Percentiles rank a stretch among this genome's conserved stretches.
These are phyloP conservation scores for Platismatia glauca DNA, from an alignment of 495 filamentous ascomycete genomes.

Conservation along the genomic window DNA sequence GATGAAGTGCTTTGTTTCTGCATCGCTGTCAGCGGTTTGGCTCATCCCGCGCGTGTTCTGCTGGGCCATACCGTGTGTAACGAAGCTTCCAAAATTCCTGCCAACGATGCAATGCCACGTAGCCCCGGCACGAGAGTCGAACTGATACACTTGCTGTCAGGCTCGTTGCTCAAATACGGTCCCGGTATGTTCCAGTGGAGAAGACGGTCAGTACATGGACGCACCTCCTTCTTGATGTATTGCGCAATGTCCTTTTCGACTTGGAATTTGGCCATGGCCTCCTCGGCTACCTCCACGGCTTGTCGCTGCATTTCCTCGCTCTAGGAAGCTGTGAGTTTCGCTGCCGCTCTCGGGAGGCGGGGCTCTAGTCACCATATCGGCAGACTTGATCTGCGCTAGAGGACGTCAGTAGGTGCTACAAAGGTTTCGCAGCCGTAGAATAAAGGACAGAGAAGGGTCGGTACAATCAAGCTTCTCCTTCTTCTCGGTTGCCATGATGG, in stretches of 20 bases:
- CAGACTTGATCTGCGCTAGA: conserved; percentile 88
- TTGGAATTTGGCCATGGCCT: conserved; percentile 85
- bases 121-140: conserved; percentile 82
- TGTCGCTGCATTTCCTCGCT: conserved; percentile 95
- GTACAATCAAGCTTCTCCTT: conserved; percentile 64
- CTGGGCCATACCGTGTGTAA: conserved; percentile 76
- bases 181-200: no score
- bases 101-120: conserved; percentile 99
- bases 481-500: conserved; percentile 46
- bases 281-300: conserved; percentile 84
- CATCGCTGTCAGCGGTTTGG: not conserved
- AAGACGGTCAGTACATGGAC: conserved; percentile 16
- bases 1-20: conserved; percentile 99
- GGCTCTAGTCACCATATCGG: conserved; percentile 72
- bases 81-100: conserved; percentile 97
- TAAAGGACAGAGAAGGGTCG: conserved; percentile 19
- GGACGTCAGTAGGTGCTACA: conserved; percentile 27
- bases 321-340: conserved; percentile 38
- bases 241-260: conserved; percentile 99
- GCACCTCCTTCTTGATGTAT: conserved; percentile 91
- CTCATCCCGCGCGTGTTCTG: not conserved
- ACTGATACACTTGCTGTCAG: conserved; percentile 39
- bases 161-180: not conserved
- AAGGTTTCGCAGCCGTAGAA: not conserved
- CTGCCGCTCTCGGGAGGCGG: not conserved